Base-by-base conservation (phyloP, 768 basidiomycete species). In the Trametes villosa region DNA sequence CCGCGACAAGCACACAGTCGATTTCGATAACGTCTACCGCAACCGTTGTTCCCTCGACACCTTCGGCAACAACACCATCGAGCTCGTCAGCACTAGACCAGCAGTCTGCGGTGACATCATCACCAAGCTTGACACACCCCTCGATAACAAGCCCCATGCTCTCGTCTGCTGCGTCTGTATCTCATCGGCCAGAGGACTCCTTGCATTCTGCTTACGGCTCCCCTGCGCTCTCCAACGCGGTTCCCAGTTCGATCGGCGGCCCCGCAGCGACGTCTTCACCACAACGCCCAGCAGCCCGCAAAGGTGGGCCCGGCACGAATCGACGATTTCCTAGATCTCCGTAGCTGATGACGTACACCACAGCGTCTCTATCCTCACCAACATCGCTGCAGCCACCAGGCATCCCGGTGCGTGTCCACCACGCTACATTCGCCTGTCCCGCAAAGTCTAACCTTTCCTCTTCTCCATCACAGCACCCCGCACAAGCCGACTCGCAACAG, bases 61-160 rank as follows among this genome's bases (percentile, higher is more conserved):
- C 74, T 2, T 75, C 79, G 55, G 74, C 72, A 40, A 63, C 73
- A 20, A 73, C 67, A 4, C 54, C 68, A 5, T 52, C 76, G 40
- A 74, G 74, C 17, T 73, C 77, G 24, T 68, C 67, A 53, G 38
- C 67, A 38, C 67, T 70, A 44, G 80, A 81, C 15, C 75, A 77
- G 38, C 70, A 74, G 36, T 72, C 74, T 3, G 74, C 68, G 0
- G 67, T 76, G 26, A 75, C 85, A 13, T 85, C 89, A 0, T 92
- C 92, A 9, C 91, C 92, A 29, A 94, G 91, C 70, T 76, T 93
- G 55, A 93, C 92, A n/a, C 91, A 93, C 74, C 87, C 85, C 38
- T 92, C 92, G 6, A 79, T 88, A 49, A 88, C 89, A 57, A 94
- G 91, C 64, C 91, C 91, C 0, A 86, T 92, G 78, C 67, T 92